Evolutionary conservation across 169 alveolate species (phyloP), one percentile per base, ranked within the genome.

Genomic region (Toxoplasma gondii): DNA sequence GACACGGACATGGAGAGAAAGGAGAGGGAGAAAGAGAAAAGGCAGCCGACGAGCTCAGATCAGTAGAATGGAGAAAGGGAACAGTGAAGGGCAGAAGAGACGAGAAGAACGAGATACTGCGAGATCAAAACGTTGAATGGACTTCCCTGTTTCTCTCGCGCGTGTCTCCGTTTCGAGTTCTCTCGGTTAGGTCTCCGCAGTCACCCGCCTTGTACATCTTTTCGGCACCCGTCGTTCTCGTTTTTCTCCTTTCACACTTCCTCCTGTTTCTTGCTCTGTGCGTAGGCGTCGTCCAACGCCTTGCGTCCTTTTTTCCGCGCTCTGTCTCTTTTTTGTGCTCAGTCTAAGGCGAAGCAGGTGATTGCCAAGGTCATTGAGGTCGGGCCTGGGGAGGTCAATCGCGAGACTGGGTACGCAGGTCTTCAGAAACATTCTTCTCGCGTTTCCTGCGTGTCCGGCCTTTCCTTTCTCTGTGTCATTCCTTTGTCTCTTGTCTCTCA

Each of bases 311-410:
- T 12, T 1, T 19, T 31, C 7, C n/a, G 74, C 74, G 9, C 74
- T 64, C 34, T 64, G 74, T 64, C 74, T 16, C 74, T 64, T 16
- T 19, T 16, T 64, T 31, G 7, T 64, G 1, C 74, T 16, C 74
- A 53, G 88, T 91, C 87, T 10, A 87, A 88, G 22, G 64, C 36
- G 34, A 74, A 82, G 94, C 88, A 92, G 69, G 81, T 80, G 74
- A 38, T 92, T 34, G 94, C 91, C 43, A 39, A 53, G 44, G 94
- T 92, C 53, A 81, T 92, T 45, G 94, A 84, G 7, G 70, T 88
- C 2, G 94, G 94, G 58, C 87, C 94, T 22, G 94, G 94, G 31
- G 86, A 81, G 45, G 27, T 91, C 45, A 58, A 78, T 27, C 54
- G 70, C 31, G 94, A 91, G 19, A 91, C 94, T 0, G 90, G 90